Evolutionary conservation across 75 land plant species (phyloP).

Genomic region (Chamaecyparis obtusa): DNA sequence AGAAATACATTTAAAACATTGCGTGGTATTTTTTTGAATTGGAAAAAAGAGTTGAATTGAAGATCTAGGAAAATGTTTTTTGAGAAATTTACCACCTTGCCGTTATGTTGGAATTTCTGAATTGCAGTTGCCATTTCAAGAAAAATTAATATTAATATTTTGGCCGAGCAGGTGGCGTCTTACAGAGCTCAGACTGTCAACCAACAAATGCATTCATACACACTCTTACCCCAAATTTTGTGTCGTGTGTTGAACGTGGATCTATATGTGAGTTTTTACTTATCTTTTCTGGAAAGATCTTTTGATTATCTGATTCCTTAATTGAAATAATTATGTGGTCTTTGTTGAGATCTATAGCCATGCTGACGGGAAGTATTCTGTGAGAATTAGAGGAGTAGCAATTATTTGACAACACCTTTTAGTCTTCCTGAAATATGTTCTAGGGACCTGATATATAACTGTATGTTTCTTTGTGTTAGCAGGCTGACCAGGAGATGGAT

Average conservation of each 20-base stretch:
- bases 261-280: slow-evolving; percentile 44
- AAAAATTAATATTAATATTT: background rate
- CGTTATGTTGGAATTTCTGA: background rate
- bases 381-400: background rate
- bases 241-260: slow-evolving; percentile 71
- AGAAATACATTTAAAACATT: background rate
- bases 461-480: background rate
- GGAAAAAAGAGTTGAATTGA: background rate
- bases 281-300: background rate
- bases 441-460: background rate
- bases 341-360: background rate
- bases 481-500: slow-evolving; percentile 84
- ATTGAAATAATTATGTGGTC: background rate
- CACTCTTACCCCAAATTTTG: slow-evolving; percentile 67
- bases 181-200: slow-evolving; percentile 7
- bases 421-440: background rate
- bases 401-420: background rate
- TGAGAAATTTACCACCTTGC: background rate
- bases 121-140: background rate
- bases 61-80: background rate
- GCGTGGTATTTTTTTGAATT: no score
- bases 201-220: slow-evolving; percentile 24
- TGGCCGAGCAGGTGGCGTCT: slow-evolving; percentile 4
- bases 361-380: background rate
- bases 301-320: background rate